Conservation (phyloP, 768 basidiomycete species). For the Termitomyces sp. region DNA sequence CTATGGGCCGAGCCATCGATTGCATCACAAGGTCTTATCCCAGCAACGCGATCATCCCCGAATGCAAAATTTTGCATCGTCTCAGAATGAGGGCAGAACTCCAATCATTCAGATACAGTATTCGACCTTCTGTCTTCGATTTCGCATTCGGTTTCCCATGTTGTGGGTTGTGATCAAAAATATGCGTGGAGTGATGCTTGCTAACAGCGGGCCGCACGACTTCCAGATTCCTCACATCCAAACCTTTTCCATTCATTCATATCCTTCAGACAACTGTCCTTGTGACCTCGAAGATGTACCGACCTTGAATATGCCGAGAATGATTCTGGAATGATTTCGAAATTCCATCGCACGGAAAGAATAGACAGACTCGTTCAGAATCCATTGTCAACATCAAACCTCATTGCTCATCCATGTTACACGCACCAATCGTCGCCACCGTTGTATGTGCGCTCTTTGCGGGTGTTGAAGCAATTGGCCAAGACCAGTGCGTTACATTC, state of each 20-base stretch:
- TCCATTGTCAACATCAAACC: no score
- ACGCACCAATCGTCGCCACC: slow-evolving; percentile 5
- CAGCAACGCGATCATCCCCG: neutral
- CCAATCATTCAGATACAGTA: neutral
- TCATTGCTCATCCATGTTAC: slow-evolving; percentile 9
- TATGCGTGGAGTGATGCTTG: neutral
- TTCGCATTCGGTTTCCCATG: neutral
- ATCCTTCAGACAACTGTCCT: neutral
- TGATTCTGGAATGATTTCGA: neutral
- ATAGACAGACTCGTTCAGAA: neutral
- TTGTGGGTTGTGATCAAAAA: neutral
- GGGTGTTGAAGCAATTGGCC: slow-evolving; percentile 38
- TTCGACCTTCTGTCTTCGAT: neutral
- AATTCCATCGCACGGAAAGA: neutral
- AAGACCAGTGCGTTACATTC: slow-evolving; percentile 44
- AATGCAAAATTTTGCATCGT: neutral
- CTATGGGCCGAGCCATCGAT: neutral
- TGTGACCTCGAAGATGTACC: neutral
- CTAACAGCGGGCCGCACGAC: neutral
- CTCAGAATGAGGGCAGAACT: neutral
- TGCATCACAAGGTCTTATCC: neutral
- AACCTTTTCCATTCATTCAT: neutral
- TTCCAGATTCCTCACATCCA: neutral
- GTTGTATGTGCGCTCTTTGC: slow-evolving; percentile 9
- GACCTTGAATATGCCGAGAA: neutral